These are phyloP conservation scores for Myotisia sp. DNA, from an alignment of 2,329 filamentous ascomycete species.

Conservation along the genomic window DNA sequence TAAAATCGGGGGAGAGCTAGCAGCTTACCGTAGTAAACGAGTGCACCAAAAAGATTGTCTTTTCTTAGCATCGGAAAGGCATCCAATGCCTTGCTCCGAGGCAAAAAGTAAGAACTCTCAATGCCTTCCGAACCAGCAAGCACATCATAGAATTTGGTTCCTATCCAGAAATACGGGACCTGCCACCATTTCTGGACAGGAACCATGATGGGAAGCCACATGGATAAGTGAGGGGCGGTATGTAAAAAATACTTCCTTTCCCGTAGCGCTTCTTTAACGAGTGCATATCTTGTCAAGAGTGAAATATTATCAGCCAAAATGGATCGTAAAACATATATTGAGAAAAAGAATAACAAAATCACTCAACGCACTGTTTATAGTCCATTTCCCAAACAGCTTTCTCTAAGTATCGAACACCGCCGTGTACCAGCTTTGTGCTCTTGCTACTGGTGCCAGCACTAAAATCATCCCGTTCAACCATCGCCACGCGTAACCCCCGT, in stretches of 20 bases:
- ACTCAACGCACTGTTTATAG: constrained; percentile 56
- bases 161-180: constrained; percentile 57
- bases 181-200: constrained; percentile 74
- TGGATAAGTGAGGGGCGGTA: constrained; percentile 67
- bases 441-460: constrained; percentile 70
- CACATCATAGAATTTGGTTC: constrained; percentile 70
- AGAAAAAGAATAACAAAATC: too few relatives aligned
- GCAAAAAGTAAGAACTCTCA: constrained; percentile 78
- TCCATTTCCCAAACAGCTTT: constrained; percentile 78
- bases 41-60: constrained; percentile 60
- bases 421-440: constrained; percentile 76
- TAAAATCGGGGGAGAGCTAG: background rate
- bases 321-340: background rate
- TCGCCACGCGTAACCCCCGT: constrained; percentile 61
- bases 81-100: constrained; percentile 70
- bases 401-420: constrained; percentile 70
- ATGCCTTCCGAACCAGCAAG: constrained; percentile 71
- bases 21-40: constrained; percentile 63
- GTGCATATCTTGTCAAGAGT: constrained; percentile 36
- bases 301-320: constrained; percentile 1
- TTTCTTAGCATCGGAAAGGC: constrained; percentile 81
- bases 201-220: constrained; percentile 71
- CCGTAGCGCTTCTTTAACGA: constrained; percentile 67
- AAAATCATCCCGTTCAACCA: constrained; percentile 75
- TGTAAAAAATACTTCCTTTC: constrained; percentile 74